Evolutionary conservation across 129 eudicot genomes (phyloP), one percentile per base, ranked within the genome.

Genomic region (Chrysanthemum seticuspe): DNA sequence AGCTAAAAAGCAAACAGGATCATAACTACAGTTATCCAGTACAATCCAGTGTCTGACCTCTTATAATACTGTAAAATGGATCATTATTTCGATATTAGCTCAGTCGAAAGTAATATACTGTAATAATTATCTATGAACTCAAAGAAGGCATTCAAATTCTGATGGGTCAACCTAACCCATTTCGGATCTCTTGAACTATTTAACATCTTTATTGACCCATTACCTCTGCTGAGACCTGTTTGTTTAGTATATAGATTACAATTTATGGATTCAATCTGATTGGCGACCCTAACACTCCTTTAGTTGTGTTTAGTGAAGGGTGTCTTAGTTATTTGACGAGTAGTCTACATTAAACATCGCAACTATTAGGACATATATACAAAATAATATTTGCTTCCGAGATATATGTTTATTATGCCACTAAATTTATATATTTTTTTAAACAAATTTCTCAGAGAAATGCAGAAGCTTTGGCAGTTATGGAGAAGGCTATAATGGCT

Each of bases 401-500:
- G 47, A 40, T 40, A 40, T 64, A 16, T 15, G 50, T 2, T 36
- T 45, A 44, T 14, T 16, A 48, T 14, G 13, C 49, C 51, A 25
- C 72, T 13, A 31, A 51, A 31, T 4, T 34, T 55, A 15, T 34
- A 23, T 69, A 6, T 12, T 6, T 10, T 55, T 47, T 75, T 52
- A 31, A 36, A 52, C 29, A 57, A 73, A 69, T 36, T 57, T 72
- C 13, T 69, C 85, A 95, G 99, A 91, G 84, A 83, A 86, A 89
- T 47, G 80, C 82, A 15, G 99, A 88, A 74, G 99, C 96, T 21
- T 78, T 95, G 71, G 83, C 70, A 52, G 85, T 95, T 85, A 91
- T 95, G 99, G 97, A 91, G 71, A 91, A 79, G 64, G 96, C 99
- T 66, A 89, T 95, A 72, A 55, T 75, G 77, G 99, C 99, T 1